Conservation (phyloP, 2,329 filamentous ascomycete species). For the Ceratocystis eucalypticola region DNA sequence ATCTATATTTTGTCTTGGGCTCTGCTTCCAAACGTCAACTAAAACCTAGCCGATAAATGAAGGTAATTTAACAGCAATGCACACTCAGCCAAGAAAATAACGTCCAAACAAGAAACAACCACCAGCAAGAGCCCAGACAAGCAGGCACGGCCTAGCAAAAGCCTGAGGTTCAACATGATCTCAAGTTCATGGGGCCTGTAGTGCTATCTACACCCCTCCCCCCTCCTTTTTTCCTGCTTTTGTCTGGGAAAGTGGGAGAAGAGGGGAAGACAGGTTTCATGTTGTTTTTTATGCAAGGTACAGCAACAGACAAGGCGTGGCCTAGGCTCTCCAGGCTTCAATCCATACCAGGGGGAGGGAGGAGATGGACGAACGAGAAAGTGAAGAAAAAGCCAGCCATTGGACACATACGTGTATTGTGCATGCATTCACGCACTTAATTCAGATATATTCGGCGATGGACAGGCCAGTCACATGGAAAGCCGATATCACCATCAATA, state of each 20-base stretch:
- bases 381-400: too few species aligned
- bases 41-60: conserved; percentile 11
- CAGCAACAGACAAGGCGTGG: not conserved
- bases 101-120: conserved; percentile 1
- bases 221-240: not conserved
- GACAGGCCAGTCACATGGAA: too few species aligned
- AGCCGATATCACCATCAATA: too few species aligned
- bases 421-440: too few species aligned
- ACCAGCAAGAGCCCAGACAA: not conserved
- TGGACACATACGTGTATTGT: too few species aligned
- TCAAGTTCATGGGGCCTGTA: not conserved
- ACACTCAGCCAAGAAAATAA: not conserved
- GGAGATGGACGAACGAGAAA: not conserved
- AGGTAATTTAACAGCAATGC: conserved; percentile 15
- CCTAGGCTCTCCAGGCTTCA: not conserved
- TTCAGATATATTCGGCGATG: too few species aligned
- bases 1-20: not conserved
- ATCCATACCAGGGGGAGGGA: not conserved
- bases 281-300: conserved; percentile 8
- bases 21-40: not conserved
- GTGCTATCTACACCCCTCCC: not conserved
- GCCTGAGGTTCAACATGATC: not conserved
- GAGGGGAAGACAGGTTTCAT: conserved; percentile 19
- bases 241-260: conserved; percentile 21
- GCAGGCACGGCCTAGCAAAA: not conserved